Evolutionary conservation across 2,329 filamentous ascomycete species (phyloP), one percentile per base, ranked within the genome.

Genomic region (Ceratocystis albifundus): DNA sequence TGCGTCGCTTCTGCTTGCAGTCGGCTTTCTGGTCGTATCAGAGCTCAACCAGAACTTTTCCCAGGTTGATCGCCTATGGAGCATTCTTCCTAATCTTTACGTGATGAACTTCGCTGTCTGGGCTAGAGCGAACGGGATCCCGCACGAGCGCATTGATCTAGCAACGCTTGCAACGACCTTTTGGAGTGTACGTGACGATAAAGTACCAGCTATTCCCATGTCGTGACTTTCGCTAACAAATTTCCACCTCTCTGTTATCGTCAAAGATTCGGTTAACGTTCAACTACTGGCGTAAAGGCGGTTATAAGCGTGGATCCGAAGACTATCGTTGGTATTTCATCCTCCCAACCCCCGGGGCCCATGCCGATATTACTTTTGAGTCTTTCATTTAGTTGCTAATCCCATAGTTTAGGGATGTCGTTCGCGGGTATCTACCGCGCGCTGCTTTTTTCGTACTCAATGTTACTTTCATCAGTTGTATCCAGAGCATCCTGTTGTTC

Each of bases 221-320:
- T 10, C 17, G 2, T 46, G 30, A 25, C 20, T 45, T 41, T 62
- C 45, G 41, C 67, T 70, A 32, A 69, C 45, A 32, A n/a, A 15
- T 4, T 15, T 57, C 8, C n/a, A 50, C 12, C 5, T 50, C 46
- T 22, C n/a, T 50, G n/a, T 32, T 32, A 7, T 32, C n/a, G n/a
- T 28, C 6, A 17, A 68, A 91, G 89, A 74, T 78, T 67, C 88
- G 94, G 10, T 79, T 99, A 76, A 97, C 93, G 2, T 97, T 84
- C 80, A 99, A 99, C 77, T 99, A 96, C 78, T 96, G 89, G 87
- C 88, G 94, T 67, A 96, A 90, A 75, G 94, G 94, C 48, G 94
- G 94, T 28, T 99, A 99, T 75, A 79, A 81, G 17, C 80, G 92
- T 69, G 93, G 94, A 46, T 92, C 88, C 17, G 93, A 99, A 76